Evolutionary conservation across 768 basidiomycete species (phyloP), one percentile per base, ranked within the genome.

Genomic region (Lactifluus rugatus): DNA sequence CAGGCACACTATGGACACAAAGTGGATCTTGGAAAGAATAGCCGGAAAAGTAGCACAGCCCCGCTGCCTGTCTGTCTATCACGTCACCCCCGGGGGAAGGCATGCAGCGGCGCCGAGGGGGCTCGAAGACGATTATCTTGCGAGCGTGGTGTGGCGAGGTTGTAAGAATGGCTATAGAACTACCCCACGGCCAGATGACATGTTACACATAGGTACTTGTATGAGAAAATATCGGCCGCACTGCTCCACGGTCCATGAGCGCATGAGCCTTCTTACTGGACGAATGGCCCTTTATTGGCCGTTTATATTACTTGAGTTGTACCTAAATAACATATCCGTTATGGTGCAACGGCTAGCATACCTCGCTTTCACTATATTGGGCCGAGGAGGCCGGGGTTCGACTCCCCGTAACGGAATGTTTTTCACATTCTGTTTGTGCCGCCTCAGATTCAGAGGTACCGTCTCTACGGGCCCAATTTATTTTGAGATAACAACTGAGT

Each of bases 281-380:
- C n/a, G n/a, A n/a, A n/a, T n/a, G n/a, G n/a, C n/a, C n/a, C n/a
- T n/a, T n/a, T n/a, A n/a, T n/a, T n/a, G n/a, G n/a, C n/a, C n/a
- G n/a, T n/a, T n/a, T n/a, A n/a, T n/a, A n/a, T n/a, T n/a, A n/a
- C n/a, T n/a, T n/a, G n/a, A 44, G 4, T 0, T 14, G 19, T 23
- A 6, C 11, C 1, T 8, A 16, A 4, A 28, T 11, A 34, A n/a
- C 41, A 44, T 21, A n/a, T 60, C 54, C 58, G 58, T 55, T 55
- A 56, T 60, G 58, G 58, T 60, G 58, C 44, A 60, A 60, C 58
- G 54, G 58, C 26, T 60, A 60, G 54, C 58, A 60, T 60, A 60
- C 58, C 58, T 60, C 58, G 58, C 58, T 60, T 60, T 60, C 58
- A 60, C n/a, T n/a, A n/a, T n/a, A 11, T 19, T 4, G 0, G 4